A percentile compares a stretch with the other conserved stretches of the same genome.
Conservation (phyloP, 495 filamentous ascomycete genomes). For the Podospora pseudocomata region DNA sequence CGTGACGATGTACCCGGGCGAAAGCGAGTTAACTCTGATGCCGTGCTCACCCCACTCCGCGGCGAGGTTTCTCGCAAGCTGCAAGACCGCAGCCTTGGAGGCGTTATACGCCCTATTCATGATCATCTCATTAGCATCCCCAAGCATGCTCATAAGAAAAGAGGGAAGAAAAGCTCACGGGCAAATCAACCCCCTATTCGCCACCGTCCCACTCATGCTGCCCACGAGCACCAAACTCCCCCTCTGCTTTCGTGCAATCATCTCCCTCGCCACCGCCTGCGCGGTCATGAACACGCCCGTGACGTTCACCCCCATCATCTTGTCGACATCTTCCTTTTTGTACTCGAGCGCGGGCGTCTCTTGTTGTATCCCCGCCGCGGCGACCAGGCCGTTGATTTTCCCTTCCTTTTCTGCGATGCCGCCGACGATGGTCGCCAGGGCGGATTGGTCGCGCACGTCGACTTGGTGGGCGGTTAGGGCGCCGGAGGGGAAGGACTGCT, state of each 20-base stretch:
- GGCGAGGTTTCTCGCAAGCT: slow-evolving; percentile 82
- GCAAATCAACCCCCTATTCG: slow-evolving; percentile 58
- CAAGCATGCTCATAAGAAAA: not conserved
- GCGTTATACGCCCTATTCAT: slow-evolving; percentile 74
- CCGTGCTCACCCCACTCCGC: slow-evolving; percentile 79
- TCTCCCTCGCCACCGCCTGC: slow-evolving; percentile 70
- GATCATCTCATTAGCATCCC: not conserved
- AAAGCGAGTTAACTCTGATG: slow-evolving; percentile 94
- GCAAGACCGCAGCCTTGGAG: slow-evolving; percentile 82
- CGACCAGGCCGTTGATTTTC: slow-evolving; percentile 73
- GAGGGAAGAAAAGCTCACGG: slow-evolving; percentile 32
- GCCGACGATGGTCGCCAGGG: slow-evolving; percentile 62
- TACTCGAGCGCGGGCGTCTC: slow-evolving; percentile 68
- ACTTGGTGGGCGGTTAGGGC: slow-evolving; percentile 74
- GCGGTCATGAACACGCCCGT: slow-evolving; percentile 76
- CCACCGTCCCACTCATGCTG: slow-evolving; percentile 76
- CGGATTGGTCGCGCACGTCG: slow-evolving; percentile 74
- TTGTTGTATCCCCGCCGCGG: slow-evolving; percentile 78
- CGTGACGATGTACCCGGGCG: slow-evolving; percentile 93
- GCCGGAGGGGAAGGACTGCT: not conserved
- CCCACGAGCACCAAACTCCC: slow-evolving; percentile 74
- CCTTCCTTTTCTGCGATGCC: slow-evolving; percentile 68
- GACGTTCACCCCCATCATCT: slow-evolving; percentile 70
- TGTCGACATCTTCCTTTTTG: slow-evolving; percentile 56
- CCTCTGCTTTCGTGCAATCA: slow-evolving; percentile 55